Base-by-base conservation (phyloP, 371 early-diverging fungal genomes). In the Rhizomucor pusillus region DNA sequence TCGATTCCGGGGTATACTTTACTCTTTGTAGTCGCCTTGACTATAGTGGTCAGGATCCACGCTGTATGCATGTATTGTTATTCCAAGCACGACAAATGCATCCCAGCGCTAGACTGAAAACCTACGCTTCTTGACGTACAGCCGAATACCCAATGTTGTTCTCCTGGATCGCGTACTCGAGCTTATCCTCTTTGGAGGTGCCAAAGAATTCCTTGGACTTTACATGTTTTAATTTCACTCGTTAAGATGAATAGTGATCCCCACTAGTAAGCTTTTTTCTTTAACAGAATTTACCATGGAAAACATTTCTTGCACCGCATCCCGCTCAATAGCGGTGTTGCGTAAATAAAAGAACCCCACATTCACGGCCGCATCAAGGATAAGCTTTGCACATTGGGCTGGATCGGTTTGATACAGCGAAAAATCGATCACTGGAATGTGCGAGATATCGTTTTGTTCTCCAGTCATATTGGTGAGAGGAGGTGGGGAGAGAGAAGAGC, bases 361-460 rank as follows among this genome's bases (percentile, higher is more conserved):
- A 16, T 49, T 56, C 39, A 59, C 59, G 20, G 69, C 62, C 14
- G 81, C 81, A 45, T 63, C 66, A 29, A 64, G 55, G 29, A 80
- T 49, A 35, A 64, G 59, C 23, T 73, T 56, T 1, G 73, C 69
- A 54, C 71, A 78, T 47, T 60, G 63, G 6, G 51, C 35, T 12
- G 66, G 67, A 57, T 80, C 62, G 2, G 66, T 63, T 11, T 66
- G 50, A 56, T 73, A 80, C 14, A 73, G 56, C 14, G 65, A 57
- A 59, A 78, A 80, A 62, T 80, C 78, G 47, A 80, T 69, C 3
- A 80, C 65, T 5, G 81, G 81, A 40, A 80, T 80, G 34, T 67
- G 45, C 10, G 52, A 52, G 22, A 52, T 59, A 36, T 19, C 29
- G 22, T 34, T 29, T 29, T 29, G 29, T 29, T 3, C n/a, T n/a